These are phyloP conservation scores for Conringia planisiliqua DNA, from an alignment of 345 rosid species.

Conservation along the genomic window DNA sequence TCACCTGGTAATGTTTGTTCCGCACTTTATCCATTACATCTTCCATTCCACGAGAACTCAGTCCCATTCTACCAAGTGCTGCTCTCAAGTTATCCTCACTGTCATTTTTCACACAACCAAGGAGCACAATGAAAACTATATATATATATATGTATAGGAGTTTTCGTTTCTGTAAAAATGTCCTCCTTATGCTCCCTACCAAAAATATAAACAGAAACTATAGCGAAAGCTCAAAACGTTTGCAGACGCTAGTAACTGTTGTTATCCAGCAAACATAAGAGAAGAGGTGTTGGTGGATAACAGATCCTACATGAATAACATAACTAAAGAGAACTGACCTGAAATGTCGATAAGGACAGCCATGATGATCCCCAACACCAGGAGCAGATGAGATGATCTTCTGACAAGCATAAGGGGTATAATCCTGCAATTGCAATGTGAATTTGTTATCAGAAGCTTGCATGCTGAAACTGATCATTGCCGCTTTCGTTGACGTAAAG, in stretches of 20 bases:
- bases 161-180: neutral
- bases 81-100: constrained; percentile 88
- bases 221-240: neutral
- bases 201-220: neutral
- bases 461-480: neutral
- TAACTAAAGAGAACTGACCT: constrained; percentile 44
- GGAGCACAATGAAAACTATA: neutral
- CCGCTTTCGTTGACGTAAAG: neutral
- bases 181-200: neutral
- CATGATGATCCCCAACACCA: constrained; percentile 85
- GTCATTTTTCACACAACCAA: constrained; percentile 4
- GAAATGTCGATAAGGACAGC: constrained; percentile 95
- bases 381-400: constrained; percentile 75
- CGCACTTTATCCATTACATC: constrained; percentile 78
- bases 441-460: constrained; percentile 3
- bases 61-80: constrained; percentile 79
- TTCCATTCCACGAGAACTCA: constrained; percentile 56
- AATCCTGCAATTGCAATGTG: constrained; percentile 59
- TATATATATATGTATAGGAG: neutral
- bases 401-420: constrained; percentile 92
- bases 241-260: neutral
- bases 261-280: neutral
- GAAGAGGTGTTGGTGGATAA: neutral
- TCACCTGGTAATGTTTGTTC: constrained; percentile 84
- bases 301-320: neutral